Conservation (phyloP, 2,329 filamentous ascomycete species). For the Remersonia thermophila region DNA sequence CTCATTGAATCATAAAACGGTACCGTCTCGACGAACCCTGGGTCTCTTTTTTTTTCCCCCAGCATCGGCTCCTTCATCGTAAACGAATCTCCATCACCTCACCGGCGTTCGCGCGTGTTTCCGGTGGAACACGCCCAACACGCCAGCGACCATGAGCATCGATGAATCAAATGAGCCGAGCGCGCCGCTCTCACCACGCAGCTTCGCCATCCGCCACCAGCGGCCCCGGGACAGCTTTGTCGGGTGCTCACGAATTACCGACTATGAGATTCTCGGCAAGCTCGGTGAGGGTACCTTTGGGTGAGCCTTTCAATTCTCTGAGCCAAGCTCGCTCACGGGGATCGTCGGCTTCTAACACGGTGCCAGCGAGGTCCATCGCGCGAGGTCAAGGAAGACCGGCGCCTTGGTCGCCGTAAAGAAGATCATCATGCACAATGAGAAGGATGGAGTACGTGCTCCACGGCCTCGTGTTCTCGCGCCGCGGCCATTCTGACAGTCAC, state of each 20-base stretch:
- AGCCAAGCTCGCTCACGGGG: conserved; percentile 20
- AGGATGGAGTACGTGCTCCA: conserved; percentile 60
- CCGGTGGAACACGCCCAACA: not conserved
- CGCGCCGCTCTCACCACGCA: conserved; percentile 34
- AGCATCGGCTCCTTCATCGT: too few species aligned
- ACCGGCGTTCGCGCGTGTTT: not conserved
- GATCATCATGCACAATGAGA: conserved; percentile 99
- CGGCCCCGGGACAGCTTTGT: conserved; percentile 52
- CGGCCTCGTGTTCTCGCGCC: not conserved
- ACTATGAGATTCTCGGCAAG: conserved; percentile 71
- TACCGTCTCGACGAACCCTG: too few species aligned
- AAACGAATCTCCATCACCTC: too few species aligned
- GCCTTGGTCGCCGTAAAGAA: conserved; percentile 84
- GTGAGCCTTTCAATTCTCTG: conserved; percentile 39
- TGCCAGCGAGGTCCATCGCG: conserved; percentile 76
- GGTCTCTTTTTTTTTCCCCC: too few species aligned
- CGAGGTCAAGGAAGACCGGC: conserved; percentile 61
- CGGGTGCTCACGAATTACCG: conserved; percentile 72
- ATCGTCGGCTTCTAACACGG: conserved; percentile 14
- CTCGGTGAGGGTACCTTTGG: conserved; percentile 94
- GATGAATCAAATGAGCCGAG: conserved; percentile 11
- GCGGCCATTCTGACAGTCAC: conserved; percentile 2
- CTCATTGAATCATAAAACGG: too few species aligned
- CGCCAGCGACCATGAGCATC: conserved; percentile 15
- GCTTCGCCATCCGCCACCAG: conserved; percentile 44